Evolutionary conservation across 805 yeast genomes (phyloP).

Genomic region (Candida boidinii): DNA sequence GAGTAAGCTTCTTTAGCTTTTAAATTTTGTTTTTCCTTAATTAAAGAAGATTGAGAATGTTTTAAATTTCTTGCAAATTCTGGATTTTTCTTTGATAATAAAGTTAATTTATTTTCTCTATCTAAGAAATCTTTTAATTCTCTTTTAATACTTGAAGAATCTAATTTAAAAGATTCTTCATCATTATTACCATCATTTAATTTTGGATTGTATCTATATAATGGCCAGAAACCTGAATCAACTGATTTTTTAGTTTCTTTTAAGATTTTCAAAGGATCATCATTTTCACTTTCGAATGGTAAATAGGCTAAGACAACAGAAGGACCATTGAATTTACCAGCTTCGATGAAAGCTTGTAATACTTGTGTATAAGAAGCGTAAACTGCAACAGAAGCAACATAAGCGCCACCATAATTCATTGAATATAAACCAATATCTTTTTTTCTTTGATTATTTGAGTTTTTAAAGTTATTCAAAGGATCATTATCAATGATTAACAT

Average conservation of each 20-base stretch:
- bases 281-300: constrained; percentile 61
- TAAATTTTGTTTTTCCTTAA: constrained; percentile 47
- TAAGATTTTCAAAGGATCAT: constrained; percentile 63
- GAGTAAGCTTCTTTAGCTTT: constrained; percentile 73
- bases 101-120: constrained; percentile 80
- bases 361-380: constrained; percentile 92
- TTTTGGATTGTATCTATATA: constrained; percentile 76
- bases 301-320: constrained; percentile 85
- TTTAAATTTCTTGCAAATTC: constrained; percentile 66
- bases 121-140: constrained; percentile 75
- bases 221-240: constrained; percentile 94
- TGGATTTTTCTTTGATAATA: constrained; percentile 66
- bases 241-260: constrained; percentile 86
- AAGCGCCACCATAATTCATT: constrained; percentile 82
- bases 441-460: constrained; percentile 45
- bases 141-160: constrained; percentile 72
- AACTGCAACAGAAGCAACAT: constrained; percentile 91
- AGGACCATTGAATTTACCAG: constrained; percentile 85
- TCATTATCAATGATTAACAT: constrained; percentile 83
- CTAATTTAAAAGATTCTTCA: constrained; percentile 63
- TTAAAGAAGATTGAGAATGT: constrained; percentile 51
- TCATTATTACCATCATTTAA: constrained; percentile 30
- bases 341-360: constrained; percentile 81
- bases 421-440: constrained; percentile 93
- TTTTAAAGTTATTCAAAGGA: constrained; percentile 41